These are phyloP conservation scores for Spinacia oleracea DNA, from an alignment of 179 eudicot species.

Conservation along the genomic window DNA sequence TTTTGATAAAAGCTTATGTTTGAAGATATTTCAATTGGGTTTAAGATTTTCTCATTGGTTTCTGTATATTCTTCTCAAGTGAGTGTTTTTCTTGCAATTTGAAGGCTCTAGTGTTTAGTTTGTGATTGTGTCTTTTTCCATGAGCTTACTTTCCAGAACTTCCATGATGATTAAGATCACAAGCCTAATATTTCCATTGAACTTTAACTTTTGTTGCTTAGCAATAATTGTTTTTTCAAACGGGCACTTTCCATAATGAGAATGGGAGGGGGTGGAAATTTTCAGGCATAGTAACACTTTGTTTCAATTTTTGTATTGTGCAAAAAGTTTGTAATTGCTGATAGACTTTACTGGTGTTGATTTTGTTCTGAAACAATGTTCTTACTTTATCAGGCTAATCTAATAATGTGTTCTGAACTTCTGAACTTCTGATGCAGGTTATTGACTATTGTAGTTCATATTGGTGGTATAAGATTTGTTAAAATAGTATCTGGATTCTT, in stretches of 20 bases:
- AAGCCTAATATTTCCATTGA: constrained; percentile 13
- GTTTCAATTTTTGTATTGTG: neutral
- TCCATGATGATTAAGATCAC: no score
- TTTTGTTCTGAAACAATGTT: neutral
- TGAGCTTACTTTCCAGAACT: neutral
- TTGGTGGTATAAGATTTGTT: constrained; percentile 14
- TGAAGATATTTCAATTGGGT: neutral
- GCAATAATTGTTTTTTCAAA: no score
- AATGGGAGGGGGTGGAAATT: neutral
- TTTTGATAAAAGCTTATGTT: neutral
- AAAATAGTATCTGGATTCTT: constrained; percentile 25
- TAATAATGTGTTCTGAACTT: constrained; percentile 6
- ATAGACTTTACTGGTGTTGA: constrained; percentile 4
- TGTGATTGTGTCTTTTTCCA: constrained; percentile 3
- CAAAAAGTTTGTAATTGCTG: neutral
- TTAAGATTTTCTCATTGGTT: constrained; percentile 15
- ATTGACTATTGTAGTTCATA: constrained; percentile 1
- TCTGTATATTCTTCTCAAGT: neutral
- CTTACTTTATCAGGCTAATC: neutral
- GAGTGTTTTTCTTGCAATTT: neutral
- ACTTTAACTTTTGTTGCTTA: neutral
- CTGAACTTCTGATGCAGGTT: constrained; percentile 28
- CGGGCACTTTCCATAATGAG: no score
- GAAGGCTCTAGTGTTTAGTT: neutral
- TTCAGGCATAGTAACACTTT: neutral